A percentile compares a stretch with the other conserved stretches of the same genome.
Evolutionary conservation across 768 basidiomycete species (phyloP).

Genomic region (Tulasnella calospora): DNA sequence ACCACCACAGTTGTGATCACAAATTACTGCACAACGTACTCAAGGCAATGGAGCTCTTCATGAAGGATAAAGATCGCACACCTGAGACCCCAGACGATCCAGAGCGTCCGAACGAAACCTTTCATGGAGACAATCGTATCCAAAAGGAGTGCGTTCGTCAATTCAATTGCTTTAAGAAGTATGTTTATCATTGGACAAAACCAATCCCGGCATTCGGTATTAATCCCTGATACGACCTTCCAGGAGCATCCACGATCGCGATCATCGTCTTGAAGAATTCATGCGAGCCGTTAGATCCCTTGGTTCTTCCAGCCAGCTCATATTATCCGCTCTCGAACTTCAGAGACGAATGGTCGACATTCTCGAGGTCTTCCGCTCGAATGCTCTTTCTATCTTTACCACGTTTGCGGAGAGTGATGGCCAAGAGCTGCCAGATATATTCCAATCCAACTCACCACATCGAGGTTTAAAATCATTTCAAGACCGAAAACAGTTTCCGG

Average conservation of each 20-base stretch:
- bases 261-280: conserved; percentile 71
- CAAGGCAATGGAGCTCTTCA: neutral
- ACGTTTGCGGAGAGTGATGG: conserved; percentile 46
- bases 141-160: conserved; percentile 61
- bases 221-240: neutral
- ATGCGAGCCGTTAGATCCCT: conserved; percentile 73
- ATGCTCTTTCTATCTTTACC: conserved; percentile 62
- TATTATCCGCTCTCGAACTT: conserved; percentile 67
- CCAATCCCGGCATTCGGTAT: neutral
- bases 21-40: too few relatives aligned
- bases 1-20: too few relatives aligned
- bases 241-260: conserved; percentile 57
- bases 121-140: conserved; percentile 55
- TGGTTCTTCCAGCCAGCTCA: conserved; percentile 69
- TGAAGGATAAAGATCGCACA: too few relatives aligned
- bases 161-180: conserved; percentile 62
- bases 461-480: conserved; percentile 30
- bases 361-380: conserved; percentile 65
- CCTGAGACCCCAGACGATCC: neutral
- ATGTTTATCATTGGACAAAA: conserved; percentile 19
- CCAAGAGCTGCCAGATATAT: conserved; percentile 39
- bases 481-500: conserved; percentile 47
- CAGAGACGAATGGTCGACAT: conserved; percentile 64
- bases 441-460: neutral
- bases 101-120: neutral